Conservation (phyloP, 306 rosid genomes). For the Alnus glutinosa region DNA sequence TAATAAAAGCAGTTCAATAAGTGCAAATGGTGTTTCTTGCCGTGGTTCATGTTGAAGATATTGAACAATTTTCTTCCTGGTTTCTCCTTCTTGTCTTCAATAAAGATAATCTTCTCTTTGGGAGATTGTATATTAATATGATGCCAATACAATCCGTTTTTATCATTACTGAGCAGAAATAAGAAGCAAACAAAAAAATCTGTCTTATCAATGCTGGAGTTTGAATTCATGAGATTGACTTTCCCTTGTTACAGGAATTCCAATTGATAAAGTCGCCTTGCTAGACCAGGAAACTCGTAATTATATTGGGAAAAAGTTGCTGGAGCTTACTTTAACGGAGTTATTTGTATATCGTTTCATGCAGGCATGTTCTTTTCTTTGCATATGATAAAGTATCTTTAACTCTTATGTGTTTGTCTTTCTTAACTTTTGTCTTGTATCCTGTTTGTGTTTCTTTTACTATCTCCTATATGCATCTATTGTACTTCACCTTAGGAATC, state of each 20-base stretch:
- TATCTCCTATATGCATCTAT: constrained; percentile 4
- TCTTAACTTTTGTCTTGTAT: background rate
- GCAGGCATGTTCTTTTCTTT: constrained; percentile 70
- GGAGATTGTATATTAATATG: background rate
- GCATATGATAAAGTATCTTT: constrained; percentile 7
- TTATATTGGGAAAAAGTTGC: constrained; percentile 76
- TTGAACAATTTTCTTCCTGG: background rate
- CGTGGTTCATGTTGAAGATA: background rate
- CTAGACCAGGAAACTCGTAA: constrained; percentile 85
- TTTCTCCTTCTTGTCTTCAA: background rate
- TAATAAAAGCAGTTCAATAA: background rate
- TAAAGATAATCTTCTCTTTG: background rate
- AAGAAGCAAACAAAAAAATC: background rate
- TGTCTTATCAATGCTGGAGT: constrained; percentile 11
- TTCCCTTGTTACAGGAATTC: constrained; percentile 68
- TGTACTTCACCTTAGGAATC: background rate
- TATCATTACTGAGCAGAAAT: background rate
- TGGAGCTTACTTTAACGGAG: constrained; percentile 85
- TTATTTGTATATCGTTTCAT: constrained; percentile 76
- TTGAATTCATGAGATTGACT: constrained; percentile 26
- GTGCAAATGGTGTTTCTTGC: constrained; percentile 5
- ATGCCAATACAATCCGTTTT: background rate
- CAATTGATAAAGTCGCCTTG: constrained; percentile 86
- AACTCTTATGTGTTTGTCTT: background rate
- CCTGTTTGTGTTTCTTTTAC: background rate